A percentile compares a stretch with the other conserved stretches of the same genome.
Conservation (phyloP, 768 basidiomycete species). For the Kwoniella newhampshirensis region DNA sequence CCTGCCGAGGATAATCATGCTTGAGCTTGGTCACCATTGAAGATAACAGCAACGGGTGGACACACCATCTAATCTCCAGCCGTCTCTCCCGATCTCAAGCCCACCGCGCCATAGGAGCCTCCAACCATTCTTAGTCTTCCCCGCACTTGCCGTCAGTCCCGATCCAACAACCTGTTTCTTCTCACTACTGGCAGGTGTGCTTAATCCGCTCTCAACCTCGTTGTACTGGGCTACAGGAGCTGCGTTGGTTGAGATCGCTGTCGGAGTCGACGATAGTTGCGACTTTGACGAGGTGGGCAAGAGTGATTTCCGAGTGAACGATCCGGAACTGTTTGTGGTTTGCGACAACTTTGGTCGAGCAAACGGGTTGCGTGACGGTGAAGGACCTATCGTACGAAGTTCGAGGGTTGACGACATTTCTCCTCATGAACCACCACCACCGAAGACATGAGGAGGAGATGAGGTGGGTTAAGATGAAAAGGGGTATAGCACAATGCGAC, state of each 20-base stretch:
- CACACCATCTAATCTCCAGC: slow-evolving; percentile 48
- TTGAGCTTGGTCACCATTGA: background rate
- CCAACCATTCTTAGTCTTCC: slow-evolving; percentile 33
- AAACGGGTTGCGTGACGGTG: slow-evolving; percentile 37
- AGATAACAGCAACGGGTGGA: too few relatives aligned
- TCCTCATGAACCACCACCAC: too few relatives aligned
- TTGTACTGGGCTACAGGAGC: too few relatives aligned
- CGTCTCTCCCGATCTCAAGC: slow-evolving; percentile 46
- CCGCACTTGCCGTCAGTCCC: slow-evolving; percentile 2
- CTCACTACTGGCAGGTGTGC: slow-evolving; percentile 3
- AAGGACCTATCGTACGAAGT: slow-evolving; percentile 10
- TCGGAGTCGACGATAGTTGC: slow-evolving; percentile 1
- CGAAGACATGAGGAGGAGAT: too few relatives aligned
- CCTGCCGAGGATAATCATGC: slow-evolving; percentile 28
- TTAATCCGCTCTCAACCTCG: background rate
- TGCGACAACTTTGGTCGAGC: slow-evolving; percentile 25
- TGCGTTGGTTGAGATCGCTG: too few relatives aligned
- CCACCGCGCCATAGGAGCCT: slow-evolving; percentile 50
- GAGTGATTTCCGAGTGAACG: slow-evolving; percentile 37
- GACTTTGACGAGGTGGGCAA: slow-evolving; percentile 26
- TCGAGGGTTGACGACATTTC: slow-evolving; percentile 16
- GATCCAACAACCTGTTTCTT: background rate
- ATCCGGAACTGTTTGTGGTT: slow-evolving; percentile 9
- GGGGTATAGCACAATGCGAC: too few relatives aligned
- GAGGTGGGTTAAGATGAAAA: background rate